Conservation (phyloP, 768 basidiomycete genomes). For the Fomitopsis serialis region DNA sequence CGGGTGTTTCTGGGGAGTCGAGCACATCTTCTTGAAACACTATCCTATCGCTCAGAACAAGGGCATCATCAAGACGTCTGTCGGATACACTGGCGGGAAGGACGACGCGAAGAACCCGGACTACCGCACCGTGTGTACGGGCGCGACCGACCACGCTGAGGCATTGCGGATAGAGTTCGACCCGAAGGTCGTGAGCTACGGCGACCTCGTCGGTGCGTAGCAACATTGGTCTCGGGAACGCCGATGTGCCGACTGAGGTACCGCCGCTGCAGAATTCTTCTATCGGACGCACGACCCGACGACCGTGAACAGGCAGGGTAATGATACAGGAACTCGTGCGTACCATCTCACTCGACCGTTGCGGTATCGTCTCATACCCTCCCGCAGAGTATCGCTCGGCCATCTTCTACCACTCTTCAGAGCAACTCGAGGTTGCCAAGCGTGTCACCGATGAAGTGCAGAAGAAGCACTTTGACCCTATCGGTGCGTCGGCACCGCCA, state of each 20-base stretch:
- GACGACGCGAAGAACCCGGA: conserved; percentile 46
- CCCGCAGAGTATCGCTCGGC: conserved; percentile 84
- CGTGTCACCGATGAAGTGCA: conserved; percentile 81
- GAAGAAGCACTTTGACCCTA: conserved; percentile 73
- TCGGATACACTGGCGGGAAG: conserved; percentile 79
- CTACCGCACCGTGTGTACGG: conserved; percentile 75
- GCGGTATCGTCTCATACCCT: not conserved
- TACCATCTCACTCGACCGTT: not conserved
- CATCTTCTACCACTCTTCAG: conserved; percentile 75
- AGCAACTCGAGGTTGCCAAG: conserved; percentile 68
- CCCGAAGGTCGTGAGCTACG: conserved; percentile 70
- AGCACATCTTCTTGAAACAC: conserved; percentile 80
- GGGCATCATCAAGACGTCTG: conserved; percentile 68
- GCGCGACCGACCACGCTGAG: conserved; percentile 85
- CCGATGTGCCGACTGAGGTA: no score
- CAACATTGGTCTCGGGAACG: no score
- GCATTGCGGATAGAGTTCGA: conserved; percentile 85
- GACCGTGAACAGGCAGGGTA: conserved; percentile 73
- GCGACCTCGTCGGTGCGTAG: conserved; percentile 75
- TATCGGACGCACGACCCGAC: conserved; percentile 94
- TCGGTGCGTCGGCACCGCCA: conserved; percentile 17
- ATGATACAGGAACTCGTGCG: conserved; percentile 73
- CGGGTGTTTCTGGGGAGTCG: conserved; percentile 85
- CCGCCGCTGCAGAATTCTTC: conserved; percentile 66
- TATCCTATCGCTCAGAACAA: conserved; percentile 67